Conservation (phyloP, 257 asterid species). For the Solanum habrochaites region DNA sequence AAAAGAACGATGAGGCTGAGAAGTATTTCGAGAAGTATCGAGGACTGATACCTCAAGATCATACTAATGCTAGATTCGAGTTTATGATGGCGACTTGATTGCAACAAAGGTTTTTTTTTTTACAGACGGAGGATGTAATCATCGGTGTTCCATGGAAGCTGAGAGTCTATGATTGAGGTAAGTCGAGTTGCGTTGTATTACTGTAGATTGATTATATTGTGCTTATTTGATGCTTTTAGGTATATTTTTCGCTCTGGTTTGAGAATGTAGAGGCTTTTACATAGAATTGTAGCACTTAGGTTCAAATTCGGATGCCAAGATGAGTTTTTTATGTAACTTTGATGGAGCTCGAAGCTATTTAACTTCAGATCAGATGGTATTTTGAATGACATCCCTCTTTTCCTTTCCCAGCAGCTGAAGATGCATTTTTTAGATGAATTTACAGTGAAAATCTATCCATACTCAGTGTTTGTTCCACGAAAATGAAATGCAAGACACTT, state of each 20-base stretch:
- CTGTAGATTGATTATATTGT: not conserved
- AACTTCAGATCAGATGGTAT: not conserved
- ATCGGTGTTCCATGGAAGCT: not conserved
- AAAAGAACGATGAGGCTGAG: conserved; percentile 67
- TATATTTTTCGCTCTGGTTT: not conserved
- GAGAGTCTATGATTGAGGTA: not conserved
- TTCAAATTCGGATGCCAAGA: not conserved
- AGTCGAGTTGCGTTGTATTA: not conserved
- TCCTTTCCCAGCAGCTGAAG: not conserved
- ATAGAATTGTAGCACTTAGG: not conserved
- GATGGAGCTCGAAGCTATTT: not conserved
- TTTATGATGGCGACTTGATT: conserved; percentile 68
- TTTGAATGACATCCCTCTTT: not conserved
- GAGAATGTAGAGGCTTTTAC: not conserved
- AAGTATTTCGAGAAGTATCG: conserved; percentile 69
- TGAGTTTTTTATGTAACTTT: not conserved
- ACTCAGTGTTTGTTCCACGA: not conserved
- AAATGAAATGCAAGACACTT: not conserved
- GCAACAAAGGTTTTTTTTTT: conserved; percentile 55
- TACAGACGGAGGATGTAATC: not conserved
- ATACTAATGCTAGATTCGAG: conserved; percentile 55
- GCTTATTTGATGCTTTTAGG: not conserved
- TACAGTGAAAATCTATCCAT: not conserved
- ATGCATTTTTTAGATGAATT: not conserved
- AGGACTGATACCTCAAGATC: conserved; percentile 65